These are phyloP conservation scores for Mortierella sp. DNA, from an alignment of 371 early-diverging fungal genomes.

Conservation along the genomic window DNA sequence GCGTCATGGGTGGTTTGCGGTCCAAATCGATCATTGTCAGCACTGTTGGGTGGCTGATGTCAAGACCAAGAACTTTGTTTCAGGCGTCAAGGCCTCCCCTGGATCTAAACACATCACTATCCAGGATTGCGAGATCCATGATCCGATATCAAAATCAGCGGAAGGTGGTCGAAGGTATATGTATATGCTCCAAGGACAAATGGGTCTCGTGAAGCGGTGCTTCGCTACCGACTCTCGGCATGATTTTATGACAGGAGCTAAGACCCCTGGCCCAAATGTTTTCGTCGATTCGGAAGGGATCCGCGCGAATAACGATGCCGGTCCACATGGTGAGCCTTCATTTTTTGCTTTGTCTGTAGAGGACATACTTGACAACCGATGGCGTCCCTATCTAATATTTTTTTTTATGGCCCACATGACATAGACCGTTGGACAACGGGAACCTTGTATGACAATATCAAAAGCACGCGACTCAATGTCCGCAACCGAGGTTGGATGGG, in stretches of 20 bases:
- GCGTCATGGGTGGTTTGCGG: slow-evolving; percentile 34
- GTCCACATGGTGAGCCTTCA: slow-evolving; percentile 31
- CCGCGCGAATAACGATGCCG: slow-evolving; percentile 43
- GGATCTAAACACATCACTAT: slow-evolving; percentile 36
- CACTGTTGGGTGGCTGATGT: slow-evolving; percentile 45
- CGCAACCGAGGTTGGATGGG: slow-evolving; percentile 48
- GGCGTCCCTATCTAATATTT: not conserved
- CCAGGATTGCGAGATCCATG: slow-evolving; percentile 31
- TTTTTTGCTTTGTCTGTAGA: slow-evolving; percentile 2
- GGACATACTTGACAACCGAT: not conserved
- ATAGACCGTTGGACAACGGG: slow-evolving; percentile 43
- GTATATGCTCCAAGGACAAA: slow-evolving; percentile 45
- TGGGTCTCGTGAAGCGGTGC: slow-evolving; percentile 45
- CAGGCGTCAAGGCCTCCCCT: slow-evolving; percentile 28
- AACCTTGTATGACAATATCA: slow-evolving; percentile 36
- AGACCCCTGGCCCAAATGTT: slow-evolving; percentile 40
- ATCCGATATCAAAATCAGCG: slow-evolving; percentile 20
- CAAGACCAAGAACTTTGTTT: slow-evolving; percentile 27
- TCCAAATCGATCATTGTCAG: slow-evolving; percentile 34
- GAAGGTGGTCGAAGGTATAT: slow-evolving; percentile 38
- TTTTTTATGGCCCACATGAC: not conserved
- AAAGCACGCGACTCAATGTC: slow-evolving; percentile 22
- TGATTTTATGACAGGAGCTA: slow-evolving; percentile 38
- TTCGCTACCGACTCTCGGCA: slow-evolving; percentile 29
- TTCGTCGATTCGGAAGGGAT: slow-evolving; percentile 49